Conservation (phyloP, 2,329 filamentous ascomycete species). For the Cercospora nicotianae region DNA sequence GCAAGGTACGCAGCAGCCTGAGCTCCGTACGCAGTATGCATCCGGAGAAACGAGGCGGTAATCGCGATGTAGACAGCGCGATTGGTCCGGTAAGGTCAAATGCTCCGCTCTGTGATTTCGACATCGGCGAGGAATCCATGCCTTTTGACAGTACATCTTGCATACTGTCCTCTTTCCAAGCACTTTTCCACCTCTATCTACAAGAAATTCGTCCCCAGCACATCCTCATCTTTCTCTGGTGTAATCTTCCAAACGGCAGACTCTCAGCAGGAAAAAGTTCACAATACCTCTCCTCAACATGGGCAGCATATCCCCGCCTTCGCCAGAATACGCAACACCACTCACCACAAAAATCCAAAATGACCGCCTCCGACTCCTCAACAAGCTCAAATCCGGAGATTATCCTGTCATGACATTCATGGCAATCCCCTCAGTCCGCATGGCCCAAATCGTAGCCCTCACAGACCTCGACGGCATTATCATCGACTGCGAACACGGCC, state of each 20-base stretch:
- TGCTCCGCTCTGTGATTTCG: not conserved
- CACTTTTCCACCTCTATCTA: not conserved
- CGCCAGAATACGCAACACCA: not conserved
- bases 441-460: slow-evolving; percentile 58
- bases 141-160: not conserved
- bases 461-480: slow-evolving; percentile 63
- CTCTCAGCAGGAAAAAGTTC: not conserved
- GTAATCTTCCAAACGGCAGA: not conserved
- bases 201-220: not conserved
- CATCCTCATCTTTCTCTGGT: not conserved
- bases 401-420: slow-evolving; percentile 41
- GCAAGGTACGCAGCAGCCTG: not conserved
- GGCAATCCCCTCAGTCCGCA: slow-evolving; percentile 49
- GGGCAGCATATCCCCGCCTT: not conserved
- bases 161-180: not conserved
- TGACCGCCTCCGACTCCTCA: not conserved
- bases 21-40: not conserved
- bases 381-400: not conserved
- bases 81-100: not conserved
- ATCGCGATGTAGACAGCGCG: not conserved
- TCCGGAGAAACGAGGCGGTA: not conserved
- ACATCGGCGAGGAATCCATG: not conserved
- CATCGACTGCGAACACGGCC: slow-evolving; percentile 58
- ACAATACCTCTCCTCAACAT: not conserved
- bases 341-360: not conserved